Percentiles rank a stretch among this genome's conserved stretches.
Evolutionary conservation across 2,329 filamentous ascomycete genomes (phyloP).

Genomic region (Neofusicoccum umdonicola): DNA sequence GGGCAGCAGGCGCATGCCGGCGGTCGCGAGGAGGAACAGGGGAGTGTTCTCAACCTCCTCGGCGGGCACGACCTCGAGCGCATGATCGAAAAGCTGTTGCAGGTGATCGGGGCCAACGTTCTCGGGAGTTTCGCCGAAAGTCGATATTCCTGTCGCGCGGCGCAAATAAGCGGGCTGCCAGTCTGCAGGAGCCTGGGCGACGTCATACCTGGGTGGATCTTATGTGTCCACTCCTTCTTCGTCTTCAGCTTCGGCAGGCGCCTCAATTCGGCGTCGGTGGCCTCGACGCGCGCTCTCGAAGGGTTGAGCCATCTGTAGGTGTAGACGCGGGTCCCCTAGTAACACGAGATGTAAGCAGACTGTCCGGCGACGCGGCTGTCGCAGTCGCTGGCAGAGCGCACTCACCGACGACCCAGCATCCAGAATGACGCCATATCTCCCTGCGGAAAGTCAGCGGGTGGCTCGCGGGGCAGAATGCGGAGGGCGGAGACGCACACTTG

Average conservation of each 20-base stretch:
- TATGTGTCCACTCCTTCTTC: slow-evolving; percentile 85
- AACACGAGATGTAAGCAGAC: slow-evolving; percentile 1
- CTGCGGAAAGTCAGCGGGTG: slow-evolving; percentile 32
- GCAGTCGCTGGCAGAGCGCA: slow-evolving; percentile 17
- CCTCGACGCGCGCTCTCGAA: slow-evolving; percentile 62
- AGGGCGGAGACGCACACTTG: slow-evolving; percentile 38
- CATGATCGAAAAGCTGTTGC: slow-evolving; percentile 75
- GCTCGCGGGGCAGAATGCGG: not conserved
- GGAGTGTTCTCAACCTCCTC: slow-evolving; percentile 80
- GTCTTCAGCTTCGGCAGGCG: slow-evolving; percentile 78
- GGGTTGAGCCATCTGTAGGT: slow-evolving; percentile 92
- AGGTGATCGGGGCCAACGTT: slow-evolving; percentile 81
- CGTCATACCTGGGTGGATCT: slow-evolving; percentile 75
- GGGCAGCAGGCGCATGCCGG: slow-evolving; percentile 85
- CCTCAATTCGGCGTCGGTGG: slow-evolving; percentile 58
- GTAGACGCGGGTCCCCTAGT: slow-evolving; percentile 79
- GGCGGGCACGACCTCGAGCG: slow-evolving; percentile 71
- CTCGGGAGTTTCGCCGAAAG: slow-evolving; percentile 75
- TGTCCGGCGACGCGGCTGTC: not conserved
- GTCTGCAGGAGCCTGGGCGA: not conserved
- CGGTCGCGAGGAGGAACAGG: slow-evolving; percentile 91
- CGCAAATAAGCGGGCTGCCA: not conserved
- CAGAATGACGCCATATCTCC: slow-evolving; percentile 86
- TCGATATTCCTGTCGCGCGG: slow-evolving; percentile 64
- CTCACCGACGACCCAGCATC: slow-evolving; percentile 89